Base-by-base conservation (phyloP, 2,329 filamentous ascomycete species). In the Pseudocercospora macadamiae region DNA sequence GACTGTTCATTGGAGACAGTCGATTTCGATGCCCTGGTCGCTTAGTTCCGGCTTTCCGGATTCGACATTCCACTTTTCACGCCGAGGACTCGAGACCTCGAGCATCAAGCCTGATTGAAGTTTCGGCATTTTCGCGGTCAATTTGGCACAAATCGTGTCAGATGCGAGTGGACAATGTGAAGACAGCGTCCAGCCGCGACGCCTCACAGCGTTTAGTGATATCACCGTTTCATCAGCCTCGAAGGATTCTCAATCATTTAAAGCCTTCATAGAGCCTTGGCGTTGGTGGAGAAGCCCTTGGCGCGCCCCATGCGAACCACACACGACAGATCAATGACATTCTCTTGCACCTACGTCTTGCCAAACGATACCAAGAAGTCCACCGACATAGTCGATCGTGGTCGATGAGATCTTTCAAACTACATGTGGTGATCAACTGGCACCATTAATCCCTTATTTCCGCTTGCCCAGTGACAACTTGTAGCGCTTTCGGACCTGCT, bases 281-380 rank as follows among this genome's bases (percentile, higher is more conserved):
- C 19, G 16, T 47, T 47, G 42, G 34, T 28, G 42, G 42, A 47
- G 42, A 47, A 28, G n/a, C 26, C 42, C 42, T 47, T 47, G 42
- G 42, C 42, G 14, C 3, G 2, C 23, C 37, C 23, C 37, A 42
- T 3, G 42, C 23, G 26, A 4, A 47, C 21, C 42, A 47, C 42
- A 47, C 10, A n/a, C 23, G 21, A 14, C 42, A n/a, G 23, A 47
- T 47, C 19, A 23, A 47, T 47, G 42, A 47, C 42, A 45, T 25
- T 18, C 42, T 45, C 42, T n/a, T 45, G 42, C 42, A 8, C 18
- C 10, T 18, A n/a, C 21, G 8, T 45, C 8, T 45, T 18, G 19
- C 25, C 23, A 14, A n/a, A 14, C 3, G 7, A 18, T 8, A 45
- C 5, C 10, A 23, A 21, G 4, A 10, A 2, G 19, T 19, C 39